Evolutionary conservation across 768 basidiomycete species (phyloP), one percentile per base, ranked within the genome.

Genomic region (Pleurotus sapidus): DNA sequence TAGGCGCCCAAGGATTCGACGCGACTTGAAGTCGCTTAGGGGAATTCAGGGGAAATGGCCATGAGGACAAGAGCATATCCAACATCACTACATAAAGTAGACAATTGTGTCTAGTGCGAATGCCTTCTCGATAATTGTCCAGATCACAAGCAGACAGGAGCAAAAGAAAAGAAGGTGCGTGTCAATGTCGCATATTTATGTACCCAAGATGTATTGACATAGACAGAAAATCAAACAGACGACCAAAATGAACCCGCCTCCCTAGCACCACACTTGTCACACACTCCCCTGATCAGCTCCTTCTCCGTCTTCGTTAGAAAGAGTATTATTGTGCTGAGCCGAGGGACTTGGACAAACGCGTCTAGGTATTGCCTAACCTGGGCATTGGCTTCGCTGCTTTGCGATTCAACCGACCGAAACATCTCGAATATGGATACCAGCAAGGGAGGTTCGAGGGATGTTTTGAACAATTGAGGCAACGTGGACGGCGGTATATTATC

Each of bases 381-480:
- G 38, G 43, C 58, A 58, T 61, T 48, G 23, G 58, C 43, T n/a
- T 60, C 45, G 2, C 57, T 57, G 3, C 42, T 59, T 45, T 57
- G 61, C 1, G 30, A 9, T 56, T 77, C 67, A 9, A 69, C 63
- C 0, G 64, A 63, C 6, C 65, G 67, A 60, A 91, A 82, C 2
- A 77, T 79, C 25, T 75, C 70, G 23, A 92, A 66, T 18, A 92
- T 74, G 1, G 83, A 81, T 2, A 75, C 74, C 15, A 93, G 78
- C 24, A 89, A 63, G 1, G 76, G 63, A 0, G 91, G 81, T 45
- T 93, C 91, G 30, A 93, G 75, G 0, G 89, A 89, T 0, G 76
- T 82, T 63, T 87, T 79, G 70, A 89, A 91, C 39, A 93, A 68
- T 1, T 74, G 61, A 0, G 89, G 88, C 24, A 93, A 67, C 15